Percentiles rank a stretch among this genome's conserved stretches.
phyloP scores from a whole-genome alignment of 192 early-diverging fungal genomes.

The Podila verticillata region DNA sequence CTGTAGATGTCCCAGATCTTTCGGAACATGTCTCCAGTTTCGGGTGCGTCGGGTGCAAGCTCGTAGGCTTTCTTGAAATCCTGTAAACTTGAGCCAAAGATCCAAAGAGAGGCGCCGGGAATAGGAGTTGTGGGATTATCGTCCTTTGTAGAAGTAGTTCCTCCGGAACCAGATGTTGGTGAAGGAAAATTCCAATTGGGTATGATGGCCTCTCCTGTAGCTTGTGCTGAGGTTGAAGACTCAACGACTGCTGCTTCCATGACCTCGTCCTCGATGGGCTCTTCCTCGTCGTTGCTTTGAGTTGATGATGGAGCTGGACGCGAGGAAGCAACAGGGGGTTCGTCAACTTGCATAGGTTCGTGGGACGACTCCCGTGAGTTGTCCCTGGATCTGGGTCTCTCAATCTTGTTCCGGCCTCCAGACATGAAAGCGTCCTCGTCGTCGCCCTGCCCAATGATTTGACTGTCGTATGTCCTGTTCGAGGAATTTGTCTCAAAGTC shows the following conservation, averaged over 20 bases:
- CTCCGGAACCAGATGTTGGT: not conserved
- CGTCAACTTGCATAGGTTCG: conserved; percentile 37
- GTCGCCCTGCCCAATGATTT: conserved; percentile 12
- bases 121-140: conserved; percentile 8
- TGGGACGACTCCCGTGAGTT: conserved; percentile 35
- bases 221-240: conserved; percentile 14
- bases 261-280: conserved; percentile 28
- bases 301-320: not conserved
- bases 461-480: conserved; percentile 2
- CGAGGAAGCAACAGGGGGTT: not conserved
- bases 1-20: conserved; percentile 56
- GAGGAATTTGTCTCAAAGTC: conserved; percentile 23
- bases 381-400: conserved; percentile 2
- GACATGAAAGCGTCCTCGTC: conserved; percentile 10
- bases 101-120: conserved; percentile 60
- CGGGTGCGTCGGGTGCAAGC: conserved; percentile 15
- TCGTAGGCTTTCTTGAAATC: conserved; percentile 48
- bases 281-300: conserved; percentile 12
- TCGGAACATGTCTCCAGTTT: conserved; percentile 55
- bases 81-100: conserved; percentile 58
- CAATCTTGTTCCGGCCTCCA: conserved; percentile 1
- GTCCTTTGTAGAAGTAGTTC: not conserved
- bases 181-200: conserved; percentile 30
- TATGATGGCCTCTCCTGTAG: conserved; percentile 7
- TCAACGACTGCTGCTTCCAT: conserved; percentile 21